Evolutionary conservation across 345 rosid species (phyloP), one percentile per base, ranked within the genome.

Genomic region (Luvunga scandens): DNA sequence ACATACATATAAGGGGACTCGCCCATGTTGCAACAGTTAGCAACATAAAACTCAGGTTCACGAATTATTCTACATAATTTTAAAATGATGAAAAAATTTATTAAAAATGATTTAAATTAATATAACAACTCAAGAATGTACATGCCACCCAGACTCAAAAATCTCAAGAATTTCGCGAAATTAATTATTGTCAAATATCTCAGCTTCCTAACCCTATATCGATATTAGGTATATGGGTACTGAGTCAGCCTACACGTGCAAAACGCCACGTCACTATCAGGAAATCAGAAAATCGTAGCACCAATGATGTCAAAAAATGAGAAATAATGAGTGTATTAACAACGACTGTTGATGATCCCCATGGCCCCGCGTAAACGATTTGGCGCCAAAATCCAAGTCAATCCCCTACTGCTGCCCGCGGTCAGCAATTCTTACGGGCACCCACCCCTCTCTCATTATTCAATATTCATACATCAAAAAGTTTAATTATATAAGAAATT

Each of bases 301-400:
- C n/a, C 39, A 3, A n/a, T 6, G 57, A 48, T 65, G 39, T 55
- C 57, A 79, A 42, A 4, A 63, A 42, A 24, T 10, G 1, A 7
- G 9, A 42, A 30, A 12, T 4, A 31, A 72, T 5, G 42, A 66
- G 53, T 19, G 5, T 16, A 4, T 53, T 21, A 28, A 79, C 38
- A 30, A 45, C 3, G 28, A 71, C 68, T 31, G 75, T 73, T 73
- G 73, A 14, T 78, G 73, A 71, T 73, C 76, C 61, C 78, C 16
- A 62, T 38, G 68, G 33, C 31, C 28, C 50, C 31, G 9, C 22
- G 30, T 53, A 39, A 72, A 18, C n/a, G 34, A 30, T 39, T 81
- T 88, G 88, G 87, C 89, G 88, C 88, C 85, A 88, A 88, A 85
- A 68, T 68, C 76, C 59, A 73, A 84, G 85, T 76, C 81, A 86